A percentile compares a stretch with the other conserved stretches of the same genome.
Conservation (phyloP, 495 filamentous ascomycete species). For the Aspergillus homomorphus region DNA sequence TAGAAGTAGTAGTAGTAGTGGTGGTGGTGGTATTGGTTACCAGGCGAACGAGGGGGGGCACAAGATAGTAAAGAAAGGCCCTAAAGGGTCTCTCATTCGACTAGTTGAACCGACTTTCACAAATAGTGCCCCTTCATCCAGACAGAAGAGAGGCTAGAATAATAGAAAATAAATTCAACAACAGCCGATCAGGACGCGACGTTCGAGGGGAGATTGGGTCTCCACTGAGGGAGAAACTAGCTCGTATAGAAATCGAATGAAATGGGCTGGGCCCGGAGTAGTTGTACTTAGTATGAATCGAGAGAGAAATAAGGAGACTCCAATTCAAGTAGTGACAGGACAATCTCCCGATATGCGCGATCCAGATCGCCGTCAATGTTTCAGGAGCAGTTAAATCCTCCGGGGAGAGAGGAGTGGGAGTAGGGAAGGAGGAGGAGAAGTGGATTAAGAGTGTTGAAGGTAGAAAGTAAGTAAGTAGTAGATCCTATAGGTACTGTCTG, state of each 20-base stretch:
- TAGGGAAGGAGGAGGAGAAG: neutral
- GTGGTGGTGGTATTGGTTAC: constrained; percentile 18
- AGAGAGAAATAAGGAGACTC: neutral
- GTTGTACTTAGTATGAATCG: neutral
- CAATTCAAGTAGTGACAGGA: neutral
- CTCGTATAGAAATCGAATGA: neutral
- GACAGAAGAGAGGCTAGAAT: neutral
- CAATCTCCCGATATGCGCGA: neutral
- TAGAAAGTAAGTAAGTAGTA: neutral
- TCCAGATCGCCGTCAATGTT: neutral
- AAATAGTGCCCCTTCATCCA: neutral
- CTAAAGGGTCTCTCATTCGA: constrained; percentile 14
- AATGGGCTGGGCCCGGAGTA: neutral
- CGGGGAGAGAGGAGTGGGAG: constrained; percentile 1
- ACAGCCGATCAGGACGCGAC: constrained; percentile 13
- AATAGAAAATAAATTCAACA: constrained; percentile 1
- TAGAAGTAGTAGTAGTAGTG: neutral
- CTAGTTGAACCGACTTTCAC: constrained; percentile 6
- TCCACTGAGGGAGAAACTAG: constrained; percentile 7
- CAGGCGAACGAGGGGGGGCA: constrained; percentile 18
- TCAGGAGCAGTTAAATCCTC: neutral
- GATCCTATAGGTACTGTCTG: neutral
- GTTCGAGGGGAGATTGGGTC: constrained; percentile 9
- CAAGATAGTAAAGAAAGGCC: constrained; percentile 9
- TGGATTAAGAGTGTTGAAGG: neutral